phyloP scores from a whole-genome alignment of 371 early-diverging fungal genomes.

The Umbelopsis sp. region DNA sequence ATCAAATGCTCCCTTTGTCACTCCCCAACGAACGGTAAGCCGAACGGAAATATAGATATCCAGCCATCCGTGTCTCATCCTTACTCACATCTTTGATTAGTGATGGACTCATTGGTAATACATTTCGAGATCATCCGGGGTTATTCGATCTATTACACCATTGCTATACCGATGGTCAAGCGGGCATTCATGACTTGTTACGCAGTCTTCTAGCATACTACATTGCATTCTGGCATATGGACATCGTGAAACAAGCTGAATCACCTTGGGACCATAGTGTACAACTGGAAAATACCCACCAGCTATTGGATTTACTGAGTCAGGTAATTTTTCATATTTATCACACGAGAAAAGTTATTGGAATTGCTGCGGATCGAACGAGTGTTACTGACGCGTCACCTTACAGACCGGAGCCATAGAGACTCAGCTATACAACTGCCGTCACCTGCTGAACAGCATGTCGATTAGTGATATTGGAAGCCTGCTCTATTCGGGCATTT shows the following conservation, averaged over 20 bases:
- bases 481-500: slow-evolving; percentile 36
- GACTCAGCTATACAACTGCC: slow-evolving; percentile 32
- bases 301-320: slow-evolving; percentile 27
- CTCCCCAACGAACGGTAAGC: slow-evolving; percentile 38
- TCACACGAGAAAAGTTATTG: too few species aligned
- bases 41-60: too few species aligned
- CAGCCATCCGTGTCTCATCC: not conserved
- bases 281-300: slow-evolving; percentile 45
- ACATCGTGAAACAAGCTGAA: slow-evolving; percentile 33
- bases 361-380: not conserved
- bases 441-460: slow-evolving; percentile 40
- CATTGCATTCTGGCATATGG: slow-evolving; percentile 55
- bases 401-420: not conserved
- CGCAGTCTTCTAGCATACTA: slow-evolving; percentile 48
- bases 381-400: not conserved
- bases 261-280: slow-evolving; percentile 41
- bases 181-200: slow-evolving; percentile 32
- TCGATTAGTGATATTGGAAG: slow-evolving; percentile 41
- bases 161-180: slow-evolving; percentile 25
- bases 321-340: slow-evolving; percentile 21
- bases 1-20: slow-evolving; percentile 41
- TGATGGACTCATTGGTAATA: slow-evolving; percentile 47
- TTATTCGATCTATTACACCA: slow-evolving; percentile 42
- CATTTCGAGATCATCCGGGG: slow-evolving; percentile 51
- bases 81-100: slow-evolving; percentile 13